Evolutionary conservation across 257 asterid genomes (phyloP).

Genomic region (Solanum tacnaense): DNA sequence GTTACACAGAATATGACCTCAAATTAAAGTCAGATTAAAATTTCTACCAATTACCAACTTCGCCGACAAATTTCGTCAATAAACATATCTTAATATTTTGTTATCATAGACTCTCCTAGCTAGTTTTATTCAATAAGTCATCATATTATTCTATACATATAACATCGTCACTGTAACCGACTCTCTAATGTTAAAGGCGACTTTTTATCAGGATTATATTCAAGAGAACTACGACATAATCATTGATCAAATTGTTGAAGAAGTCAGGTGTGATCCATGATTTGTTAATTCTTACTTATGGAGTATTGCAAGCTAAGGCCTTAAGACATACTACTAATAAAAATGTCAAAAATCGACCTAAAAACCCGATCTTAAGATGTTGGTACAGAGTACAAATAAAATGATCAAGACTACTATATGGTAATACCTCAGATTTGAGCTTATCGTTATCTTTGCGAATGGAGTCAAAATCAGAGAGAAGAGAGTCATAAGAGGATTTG

Average conservation of each 20-base stretch:
- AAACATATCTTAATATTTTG: background rate
- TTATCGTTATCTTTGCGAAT: constrained; percentile 65
- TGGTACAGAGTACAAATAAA: background rate
- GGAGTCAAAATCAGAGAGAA: constrained; percentile 57
- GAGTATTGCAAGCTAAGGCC: background rate
- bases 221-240: background rate
- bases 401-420: background rate
- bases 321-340: background rate
- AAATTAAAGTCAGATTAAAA: background rate
- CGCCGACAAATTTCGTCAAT: background rate
- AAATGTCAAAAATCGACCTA: background rate
- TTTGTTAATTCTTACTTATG: background rate
- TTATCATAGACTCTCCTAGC: background rate
- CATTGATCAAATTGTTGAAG: background rate
- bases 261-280: background rate
- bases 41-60: background rate
- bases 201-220: background rate
- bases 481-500: constrained; percentile 79
- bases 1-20: background rate
- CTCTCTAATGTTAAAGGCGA: background rate
- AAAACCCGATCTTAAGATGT: background rate
- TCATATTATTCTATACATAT: background rate
- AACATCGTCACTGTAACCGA: background rate
- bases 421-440: constrained; percentile 77
- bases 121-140: background rate